A percentile compares a stretch with the other conserved stretches of the same genome.
phyloP scores from a whole-genome alignment of 495 filamentous ascomycete genomes.

The Neurospora terricola region DNA sequence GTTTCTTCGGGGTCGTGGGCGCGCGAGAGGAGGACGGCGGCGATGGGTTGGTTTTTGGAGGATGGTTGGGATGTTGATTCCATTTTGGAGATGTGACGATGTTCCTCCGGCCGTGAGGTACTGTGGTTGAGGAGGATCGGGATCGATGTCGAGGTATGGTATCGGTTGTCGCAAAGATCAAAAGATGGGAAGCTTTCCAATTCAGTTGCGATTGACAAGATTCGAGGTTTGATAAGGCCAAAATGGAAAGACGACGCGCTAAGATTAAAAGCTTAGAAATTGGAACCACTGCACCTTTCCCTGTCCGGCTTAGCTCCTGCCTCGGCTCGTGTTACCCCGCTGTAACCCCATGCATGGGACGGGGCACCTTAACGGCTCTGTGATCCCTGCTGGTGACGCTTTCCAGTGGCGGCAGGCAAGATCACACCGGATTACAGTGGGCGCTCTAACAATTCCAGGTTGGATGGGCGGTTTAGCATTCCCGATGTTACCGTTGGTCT shows the following conservation, averaged over 20 bases:
- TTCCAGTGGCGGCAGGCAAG: background rate
- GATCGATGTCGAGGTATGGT: background rate
- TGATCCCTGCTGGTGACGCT: background rate
- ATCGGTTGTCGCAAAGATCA: background rate
- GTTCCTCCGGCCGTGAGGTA: background rate
- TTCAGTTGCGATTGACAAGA: background rate
- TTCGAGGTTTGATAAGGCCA: background rate
- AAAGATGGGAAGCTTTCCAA: background rate
- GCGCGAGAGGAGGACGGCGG: conserved; percentile 56
- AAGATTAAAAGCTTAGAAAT: background rate
- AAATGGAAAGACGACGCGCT: background rate
- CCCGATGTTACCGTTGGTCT: background rate
- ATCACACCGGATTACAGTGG: background rate
- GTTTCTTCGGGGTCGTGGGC: conserved; percentile 66
- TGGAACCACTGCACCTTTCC: background rate
- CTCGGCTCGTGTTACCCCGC: conserved; percentile 12
- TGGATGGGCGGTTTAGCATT: background rate
- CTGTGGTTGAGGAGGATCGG: background rate
- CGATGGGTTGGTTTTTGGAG: conserved; percentile 35
- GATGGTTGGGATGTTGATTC: conserved; percentile 5
- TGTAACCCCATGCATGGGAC: background rate
- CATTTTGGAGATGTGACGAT: conserved; percentile 1
- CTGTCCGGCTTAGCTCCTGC: conserved; percentile 1
- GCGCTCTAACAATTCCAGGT: background rate
- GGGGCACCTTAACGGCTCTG: background rate